Conservation (phyloP, 2,329 filamentous ascomycete species). For the Alternaria arborescens region DNA sequence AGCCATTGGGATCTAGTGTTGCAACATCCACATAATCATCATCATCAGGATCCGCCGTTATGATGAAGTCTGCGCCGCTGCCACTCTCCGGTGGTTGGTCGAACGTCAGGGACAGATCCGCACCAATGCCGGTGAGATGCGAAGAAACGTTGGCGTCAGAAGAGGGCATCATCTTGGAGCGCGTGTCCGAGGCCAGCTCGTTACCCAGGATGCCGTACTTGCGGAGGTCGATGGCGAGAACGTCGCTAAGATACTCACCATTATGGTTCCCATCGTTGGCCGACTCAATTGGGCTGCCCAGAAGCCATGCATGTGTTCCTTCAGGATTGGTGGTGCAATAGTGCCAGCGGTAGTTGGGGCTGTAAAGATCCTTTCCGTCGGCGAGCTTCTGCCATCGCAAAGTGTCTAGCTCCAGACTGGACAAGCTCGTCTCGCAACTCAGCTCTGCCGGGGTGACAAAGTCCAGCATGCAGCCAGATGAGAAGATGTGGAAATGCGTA, state of each 20-base stretch:
- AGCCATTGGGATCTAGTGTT: slow-evolving; percentile 52
- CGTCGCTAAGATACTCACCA: slow-evolving; percentile 93
- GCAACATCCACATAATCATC: slow-evolving; percentile 69
- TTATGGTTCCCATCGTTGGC: slow-evolving; percentile 72
- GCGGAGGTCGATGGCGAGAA: slow-evolving; percentile 91
- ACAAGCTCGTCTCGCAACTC: slow-evolving; percentile 90
- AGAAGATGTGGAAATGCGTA: slow-evolving; percentile 94
- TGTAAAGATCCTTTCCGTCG: slow-evolving; percentile 93
- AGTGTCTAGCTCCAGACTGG: slow-evolving; percentile 84
- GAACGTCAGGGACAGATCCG: slow-evolving; percentile 86
- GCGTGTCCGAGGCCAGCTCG: slow-evolving; percentile 62
- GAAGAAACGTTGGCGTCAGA: slow-evolving; percentile 64
- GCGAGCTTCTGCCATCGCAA: slow-evolving; percentile 95
- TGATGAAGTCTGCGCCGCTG: slow-evolving; percentile 87
- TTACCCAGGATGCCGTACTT: slow-evolving; percentile 91
- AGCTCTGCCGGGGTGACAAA: slow-evolving; percentile 93
- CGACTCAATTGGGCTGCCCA: slow-evolving; percentile 86
- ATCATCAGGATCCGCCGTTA: slow-evolving; percentile 86
- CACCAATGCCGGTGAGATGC: slow-evolving; percentile 72
- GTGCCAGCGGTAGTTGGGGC: slow-evolving; percentile 92
- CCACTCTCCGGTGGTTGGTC: slow-evolving; percentile 84
- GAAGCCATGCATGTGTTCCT: slow-evolving; percentile 93
- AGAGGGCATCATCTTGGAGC: slow-evolving; percentile 54
- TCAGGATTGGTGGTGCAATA: slow-evolving; percentile 97
- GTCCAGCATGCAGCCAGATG: slow-evolving; percentile 89